Evolutionary conservation across 169 alveolate genomes (phyloP), one percentile per base, ranked within the genome.

Genomic region (Plasmodium chabaudi): DNA sequence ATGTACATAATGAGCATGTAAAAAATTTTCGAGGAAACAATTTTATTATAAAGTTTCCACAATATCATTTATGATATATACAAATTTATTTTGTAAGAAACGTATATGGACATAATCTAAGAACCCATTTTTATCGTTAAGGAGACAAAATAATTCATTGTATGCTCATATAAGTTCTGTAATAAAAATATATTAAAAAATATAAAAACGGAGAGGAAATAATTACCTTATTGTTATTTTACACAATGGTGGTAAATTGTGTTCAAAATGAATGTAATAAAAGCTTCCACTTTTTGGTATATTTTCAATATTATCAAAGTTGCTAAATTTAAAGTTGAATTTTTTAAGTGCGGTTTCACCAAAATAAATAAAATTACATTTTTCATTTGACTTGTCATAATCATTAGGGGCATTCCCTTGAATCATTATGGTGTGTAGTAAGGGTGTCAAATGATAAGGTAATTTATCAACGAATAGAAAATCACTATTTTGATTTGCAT

Each of bases 201-300:
- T 34, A 47, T 27, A 47, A 53, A 65, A 39, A 47, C 27, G 59
- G 46, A 27, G 17, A 23, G 17, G 7, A 53, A 39, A 27, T 67
- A 21, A 21, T 65, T 79, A 79, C 89, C 89, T 79, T 19, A 79
- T 67, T 46, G 68, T 67, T 65, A 79, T 65, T 65, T 79, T 79
- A 79, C 89, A 79, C 34, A 65, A 55, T 15, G 89, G 82, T n/a
- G 89, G 89, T 59, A 79, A 51, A 67, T 23, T 79, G 70, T 79
- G 49, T 34, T 79, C 68, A 79, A 79, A 67, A 65, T 64, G 65
- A 51, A 79, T 53, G 63, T 65, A 79, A 79, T 79, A 79, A 71
- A 61, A 79, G 89, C 68, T 67, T 53, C 89, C 82, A 79, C 68
- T 64, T 65, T 44, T 79, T 19, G 82, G 60, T 65, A 67, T 61